Evolutionary conservation across 352 stramenopile genomes (phyloP), one percentile per base, ranked within the genome.

Genomic region (Phytophthora aleatoria): DNA sequence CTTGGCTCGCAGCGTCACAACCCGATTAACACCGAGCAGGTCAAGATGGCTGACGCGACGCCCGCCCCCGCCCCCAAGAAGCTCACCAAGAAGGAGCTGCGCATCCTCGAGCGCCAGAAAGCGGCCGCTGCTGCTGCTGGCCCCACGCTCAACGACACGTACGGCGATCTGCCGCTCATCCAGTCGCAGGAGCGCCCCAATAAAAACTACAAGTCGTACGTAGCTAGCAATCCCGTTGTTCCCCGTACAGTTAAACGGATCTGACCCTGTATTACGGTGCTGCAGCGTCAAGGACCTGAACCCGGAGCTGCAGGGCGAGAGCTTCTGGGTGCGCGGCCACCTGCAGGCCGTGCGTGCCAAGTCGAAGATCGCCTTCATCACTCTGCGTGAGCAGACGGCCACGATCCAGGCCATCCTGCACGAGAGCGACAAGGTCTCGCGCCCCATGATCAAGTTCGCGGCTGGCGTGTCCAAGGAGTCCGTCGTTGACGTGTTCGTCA

Each of bases 391-490:
- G 77, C 81, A 94, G 65, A 92, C 95, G 38, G 94, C 96, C 67
- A 99, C 97, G 10, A 97, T 99, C 55, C 98, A 99, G 81, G 96
- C 66, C 45, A 86, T 96, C 33, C 50, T 96, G 33, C 79, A 81
- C 50, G 85, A 96, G 70, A 92, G 96, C 74, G 91, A 95, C 69
- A 85, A 88, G 35, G 84, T 95, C 36, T 86, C 92, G 27, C 93
- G 97, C 56, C 94, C 94, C 61, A 99, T 99, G 95, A 93, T 99
- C 63, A 98, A 98, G 77, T 99, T 99, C 73, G 81, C 97, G 27
- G 92, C 89, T 64, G 79, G 86, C 12, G 83, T 99, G 50, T 87
- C 96, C 16, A 94, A 94, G 59, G 97, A 99, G 82, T 98, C 91
- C 44, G 90, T 99, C 43, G 85, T 99, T 36, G 97, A 99, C 74